Percentiles rank a stretch among this genome's conserved stretches.
Conservation (phyloP, 257 asterid species). For the Gentiana macrophylla region DNA sequence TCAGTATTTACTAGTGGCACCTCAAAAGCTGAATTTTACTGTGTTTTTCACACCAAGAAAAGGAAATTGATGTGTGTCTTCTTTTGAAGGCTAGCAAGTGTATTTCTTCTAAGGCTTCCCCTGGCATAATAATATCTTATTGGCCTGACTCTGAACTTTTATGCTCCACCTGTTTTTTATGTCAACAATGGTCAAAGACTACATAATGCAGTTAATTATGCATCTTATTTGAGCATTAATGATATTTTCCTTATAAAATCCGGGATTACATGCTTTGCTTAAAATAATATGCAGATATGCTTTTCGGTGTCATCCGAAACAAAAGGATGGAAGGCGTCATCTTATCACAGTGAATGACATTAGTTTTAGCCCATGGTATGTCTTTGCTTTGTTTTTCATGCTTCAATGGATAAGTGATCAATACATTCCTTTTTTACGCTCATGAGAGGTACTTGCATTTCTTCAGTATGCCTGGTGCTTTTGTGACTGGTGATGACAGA, state of each 20-base stretch:
- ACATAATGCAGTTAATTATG: background rate
- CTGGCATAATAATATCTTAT: no score
- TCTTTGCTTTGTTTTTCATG: slow-evolving; percentile 7
- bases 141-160: no score
- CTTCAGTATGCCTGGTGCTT: slow-evolving; percentile 40
- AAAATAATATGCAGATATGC: slow-evolving; percentile 50
- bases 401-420: background rate
- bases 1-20: slow-evolving; percentile 26
- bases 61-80: background rate
- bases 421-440: background rate
- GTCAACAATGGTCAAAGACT: background rate
- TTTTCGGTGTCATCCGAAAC: slow-evolving; percentile 76
- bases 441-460: slow-evolving; percentile 10
- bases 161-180: background rate
- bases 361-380: slow-evolving; percentile 70
- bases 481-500: slow-evolving; percentile 70
- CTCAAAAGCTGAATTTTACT: background rate
- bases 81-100: background rate
- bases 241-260: background rate
- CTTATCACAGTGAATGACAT: slow-evolving; percentile 69
- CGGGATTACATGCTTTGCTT: background rate
- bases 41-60: background rate
- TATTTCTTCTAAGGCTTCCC: background rate
- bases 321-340: slow-evolving; percentile 39
- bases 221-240: no score